These are phyloP conservation scores for Thymus mandschuricus DNA, from an alignment of 257 asterid genomes.

Conservation along the genomic window DNA sequence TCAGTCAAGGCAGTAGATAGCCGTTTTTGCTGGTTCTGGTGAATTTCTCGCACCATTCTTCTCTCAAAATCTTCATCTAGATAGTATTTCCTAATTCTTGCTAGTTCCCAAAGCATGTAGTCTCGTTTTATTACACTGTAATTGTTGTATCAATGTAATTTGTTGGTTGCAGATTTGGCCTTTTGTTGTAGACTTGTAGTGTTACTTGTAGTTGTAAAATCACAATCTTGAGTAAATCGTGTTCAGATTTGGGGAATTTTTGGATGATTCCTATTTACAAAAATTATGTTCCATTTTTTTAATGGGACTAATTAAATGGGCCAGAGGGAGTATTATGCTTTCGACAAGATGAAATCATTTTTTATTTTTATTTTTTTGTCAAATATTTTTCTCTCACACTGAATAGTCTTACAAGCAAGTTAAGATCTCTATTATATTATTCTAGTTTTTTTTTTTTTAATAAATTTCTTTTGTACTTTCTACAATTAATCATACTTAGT, in stretches of 20 bases:
- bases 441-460: no score
- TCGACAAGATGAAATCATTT: no score
- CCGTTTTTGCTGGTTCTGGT: constrained; percentile 80
- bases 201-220: neutral
- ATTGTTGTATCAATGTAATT: constrained; percentile 19
- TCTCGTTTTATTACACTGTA: constrained; percentile 8
- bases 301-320: no score
- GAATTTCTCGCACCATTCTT: constrained; percentile 35
- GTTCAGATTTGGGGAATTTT: constrained; percentile 1
- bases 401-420: no score
- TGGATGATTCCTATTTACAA: neutral
- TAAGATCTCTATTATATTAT: no score
- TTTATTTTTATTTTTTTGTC: no score
- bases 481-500: no score
- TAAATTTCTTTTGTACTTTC: no score
- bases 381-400: no score
- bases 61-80: constrained; percentile 18
- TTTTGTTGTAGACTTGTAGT: neutral
- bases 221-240: neutral
- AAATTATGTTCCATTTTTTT: neutral
- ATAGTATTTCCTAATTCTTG: constrained; percentile 18
- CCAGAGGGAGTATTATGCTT: no score
- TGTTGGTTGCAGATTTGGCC: neutral
- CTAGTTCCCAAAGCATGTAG: constrained; percentile 28
- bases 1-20: constrained; percentile 79